Base-by-base conservation (phyloP, 768 basidiomycete genomes). In the Psilocybe subaeruginosa region DNA sequence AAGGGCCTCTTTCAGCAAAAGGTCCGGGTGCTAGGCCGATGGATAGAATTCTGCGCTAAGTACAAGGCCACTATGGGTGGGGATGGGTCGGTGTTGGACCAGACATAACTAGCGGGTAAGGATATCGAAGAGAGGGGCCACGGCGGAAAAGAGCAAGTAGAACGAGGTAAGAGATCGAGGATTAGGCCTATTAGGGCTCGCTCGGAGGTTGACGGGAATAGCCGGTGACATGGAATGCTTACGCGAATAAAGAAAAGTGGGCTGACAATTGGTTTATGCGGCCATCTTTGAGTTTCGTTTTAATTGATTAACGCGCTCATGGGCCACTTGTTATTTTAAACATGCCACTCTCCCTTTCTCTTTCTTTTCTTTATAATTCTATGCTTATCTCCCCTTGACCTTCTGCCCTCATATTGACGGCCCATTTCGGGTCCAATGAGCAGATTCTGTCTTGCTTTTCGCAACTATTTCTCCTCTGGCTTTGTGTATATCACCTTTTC, bases 161-260 rank as follows among this genome's bases (percentile, higher is more conserved):
- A 17, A 37, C 51, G 51, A 35, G 30, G 33, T 53, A 33, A 35
- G 33, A 35, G 14, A 6, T 12, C 14, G 14, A 49, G n/a, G 47
- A n/a, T 23, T 23, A 49, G 47, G 45, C 45, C 14, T 9, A 16
- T 16, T 46, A 6, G 45, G 19, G 45, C 5, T 19, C 14, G 6
- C 3, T 27, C 49, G 23, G 27, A 27, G 49, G 7, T 50, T 50
- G 8, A 12, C 51, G 51, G 51, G n/a, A n/a, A 16, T 8, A 33
- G 51, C 51, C 55, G 55, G 41, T 55, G 65, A 63, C 55, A 56
- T 46, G 54, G 30, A 41, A 37, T 57, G 67, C 68, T 75, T 74
- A 74, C 72, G 74, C 68, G 64, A 74, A 74, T 73, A 73, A 66
- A 64, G 58, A 69, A 74, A 68, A 77, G 77, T 77, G 76, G 76